Percentiles rank a stretch among this genome's conserved stretches.
These are phyloP conservation scores for Metschnikowia anglica DNA, from an alignment of 805 yeast species.

Conservation along the genomic window DNA sequence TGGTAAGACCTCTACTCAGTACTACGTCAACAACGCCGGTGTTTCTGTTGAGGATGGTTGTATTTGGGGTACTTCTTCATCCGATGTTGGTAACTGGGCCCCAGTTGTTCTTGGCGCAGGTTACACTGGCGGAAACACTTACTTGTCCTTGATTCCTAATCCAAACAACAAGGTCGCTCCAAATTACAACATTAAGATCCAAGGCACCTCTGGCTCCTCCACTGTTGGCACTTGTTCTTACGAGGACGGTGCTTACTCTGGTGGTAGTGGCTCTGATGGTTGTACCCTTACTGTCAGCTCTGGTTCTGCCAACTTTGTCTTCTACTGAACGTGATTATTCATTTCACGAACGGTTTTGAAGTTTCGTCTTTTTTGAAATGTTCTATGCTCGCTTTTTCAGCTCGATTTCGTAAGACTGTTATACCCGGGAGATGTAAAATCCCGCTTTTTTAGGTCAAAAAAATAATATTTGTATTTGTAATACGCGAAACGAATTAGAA, in stretches of 20 bases:
- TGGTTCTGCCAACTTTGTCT: slow-evolving; percentile 21
- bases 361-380: not conserved
- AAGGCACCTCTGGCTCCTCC: slow-evolving; percentile 24
- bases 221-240: slow-evolving; percentile 21
- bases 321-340: slow-evolving; percentile 15
- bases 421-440: slow-evolving; percentile 13
- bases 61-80: slow-evolving; percentile 62
- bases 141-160: slow-evolving; percentile 73
- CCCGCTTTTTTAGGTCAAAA: slow-evolving; percentile 1
- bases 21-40: slow-evolving; percentile 76
- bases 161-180: slow-evolving; percentile 58
- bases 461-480: slow-evolving; percentile 5
- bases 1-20: slow-evolving; percentile 65
- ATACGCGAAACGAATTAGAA: not conserved
- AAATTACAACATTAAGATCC: slow-evolving; percentile 45
- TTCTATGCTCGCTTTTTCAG: slow-evolving; percentile 4
- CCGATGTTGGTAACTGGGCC: slow-evolving; percentile 76
- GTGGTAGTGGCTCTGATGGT: slow-evolving; percentile 23
- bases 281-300: slow-evolving; percentile 21
- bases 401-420: slow-evolving; percentile 11
- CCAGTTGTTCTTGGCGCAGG: slow-evolving; percentile 81
- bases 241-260: slow-evolving; percentile 19
- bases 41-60: slow-evolving; percentile 67
- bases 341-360: not conserved
- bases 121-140: slow-evolving; percentile 55